Evolutionary conservation across 2,329 filamentous ascomycete genomes (phyloP).

Genomic region (Daldinia sp.): DNA sequence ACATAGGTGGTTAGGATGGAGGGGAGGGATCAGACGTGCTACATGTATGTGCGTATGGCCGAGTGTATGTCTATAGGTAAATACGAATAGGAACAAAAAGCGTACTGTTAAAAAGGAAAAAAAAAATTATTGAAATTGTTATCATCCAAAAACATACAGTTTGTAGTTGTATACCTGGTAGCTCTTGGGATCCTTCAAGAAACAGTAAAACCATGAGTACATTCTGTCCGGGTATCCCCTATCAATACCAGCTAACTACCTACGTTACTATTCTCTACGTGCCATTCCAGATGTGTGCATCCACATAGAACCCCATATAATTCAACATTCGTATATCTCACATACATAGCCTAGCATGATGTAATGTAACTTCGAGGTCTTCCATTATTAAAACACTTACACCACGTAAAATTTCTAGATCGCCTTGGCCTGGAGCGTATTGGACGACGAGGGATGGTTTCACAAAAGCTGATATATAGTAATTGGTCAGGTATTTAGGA

Average conservation of each 20-base stretch:
- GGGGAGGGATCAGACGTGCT: constrained; percentile 37
- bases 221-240: not conserved
- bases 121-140: not conserved
- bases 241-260: not conserved
- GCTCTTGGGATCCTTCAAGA: not conserved
- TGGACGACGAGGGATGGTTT: not conserved
- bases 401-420: not conserved
- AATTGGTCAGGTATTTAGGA: constrained; percentile 5
- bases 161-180: not conserved
- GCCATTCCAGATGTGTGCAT: not conserved
- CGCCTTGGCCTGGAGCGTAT: not conserved
- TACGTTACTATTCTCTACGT: not conserved
- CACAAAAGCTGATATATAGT: constrained; percentile 6
- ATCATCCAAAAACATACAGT: constrained; percentile 9
- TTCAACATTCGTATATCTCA: constrained; percentile 4
- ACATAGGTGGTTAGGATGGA: constrained; percentile 27
- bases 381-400: not conserved
- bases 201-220: not conserved
- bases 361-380: constrained; percentile 5
- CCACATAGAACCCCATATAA: not conserved
- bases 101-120: constrained; percentile 10
- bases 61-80: constrained; percentile 31
- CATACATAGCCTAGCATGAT: not conserved
- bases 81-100: constrained; percentile 25
- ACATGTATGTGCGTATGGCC: constrained; percentile 36